These are phyloP conservation scores for Oryza meridionalis DNA, from an alignment of 176 grass and related monocot species.

Conservation along the genomic window DNA sequence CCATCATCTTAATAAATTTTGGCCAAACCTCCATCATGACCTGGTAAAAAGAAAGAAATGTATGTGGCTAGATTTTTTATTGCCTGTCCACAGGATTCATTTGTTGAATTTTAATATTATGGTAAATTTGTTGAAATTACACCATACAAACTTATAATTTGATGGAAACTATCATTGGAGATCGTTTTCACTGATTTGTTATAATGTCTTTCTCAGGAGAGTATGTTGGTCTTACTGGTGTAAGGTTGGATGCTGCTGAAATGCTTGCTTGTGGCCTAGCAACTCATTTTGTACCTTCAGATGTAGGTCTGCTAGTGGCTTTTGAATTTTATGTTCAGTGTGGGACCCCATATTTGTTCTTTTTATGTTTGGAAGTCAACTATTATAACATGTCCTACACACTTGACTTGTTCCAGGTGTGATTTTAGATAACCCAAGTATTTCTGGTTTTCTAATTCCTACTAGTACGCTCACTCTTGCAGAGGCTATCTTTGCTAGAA, in stretches of 20 bases:
- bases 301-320: slow-evolving; percentile 51
- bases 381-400: neutral
- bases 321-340: slow-evolving; percentile 10
- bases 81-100: neutral
- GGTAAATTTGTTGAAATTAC: neutral
- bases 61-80: slow-evolving; percentile 1
- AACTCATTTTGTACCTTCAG: slow-evolving; percentile 86
- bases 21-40: no score
- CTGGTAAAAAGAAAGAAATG: neutral
- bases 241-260: slow-evolving; percentile 83
- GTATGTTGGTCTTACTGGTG: slow-evolving; percentile 89
- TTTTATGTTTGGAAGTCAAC: slow-evolving; percentile 7
- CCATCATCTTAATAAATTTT: no score
- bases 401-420: neutral
- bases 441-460: neutral
- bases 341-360: slow-evolving; percentile 2
- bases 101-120: neutral
- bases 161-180: neutral
- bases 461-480: slow-evolving; percentile 26
- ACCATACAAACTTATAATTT: slow-evolving; percentile 27
- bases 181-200: slow-evolving; percentile 35
- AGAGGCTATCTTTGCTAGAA: slow-evolving; percentile 71
- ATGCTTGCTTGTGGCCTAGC: slow-evolving; percentile 94
- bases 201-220: slow-evolving; percentile 70
- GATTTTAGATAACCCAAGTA: neutral